Evolutionary conservation across 345 rosid species (phyloP), one percentile per base, ranked within the genome.

Genomic region (Gossypium australe): DNA sequence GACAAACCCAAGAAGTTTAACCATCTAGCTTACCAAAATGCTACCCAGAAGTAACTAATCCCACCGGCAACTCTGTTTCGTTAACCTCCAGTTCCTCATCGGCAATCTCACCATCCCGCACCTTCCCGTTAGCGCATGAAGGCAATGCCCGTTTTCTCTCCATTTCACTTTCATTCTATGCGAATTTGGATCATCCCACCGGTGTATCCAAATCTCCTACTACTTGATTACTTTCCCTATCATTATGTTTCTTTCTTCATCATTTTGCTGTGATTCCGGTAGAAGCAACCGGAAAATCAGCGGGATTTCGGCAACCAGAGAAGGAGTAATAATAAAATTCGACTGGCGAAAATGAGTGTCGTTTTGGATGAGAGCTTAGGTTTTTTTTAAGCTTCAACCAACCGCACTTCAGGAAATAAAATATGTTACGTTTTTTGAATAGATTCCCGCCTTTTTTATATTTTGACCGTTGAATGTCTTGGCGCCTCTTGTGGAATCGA

Each of bases 261-360:
- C 57, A 16, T 53, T 17, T 53, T 53, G 57, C 20, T 77, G 71
- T 7, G 78, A 86, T 79, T n/a, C 75, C 82, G 22, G 82, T 56
- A 44, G 84, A 71, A 1, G 72, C 76, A n/a, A 72, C 81, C 12
- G 76, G 76, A 17, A 45, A 14, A 22, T 78, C 85, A 8, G 2
- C 14, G 55, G 63, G 20, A 38, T 75, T 14, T 13, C 11, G 20
- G 2, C 18, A 0, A 38, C 27, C 44, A 1, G 38, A 47, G 38
- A 4, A 34, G 41, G 16, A 25, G 47, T 55, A 44, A 8, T 55
- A 65, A 3, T 67, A 3, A 76, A 48, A n/a, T 74, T 82, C n/a
- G 69, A 41, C 67, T 10, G 6, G 4, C 56, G 9, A 3, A 74
- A 67, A 27, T 66, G 77, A 76, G 3, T 67, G 29, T 57, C 34